Conservation (phyloP, 108 stramenopile genomes). For the Nitzschia palea region DNA sequence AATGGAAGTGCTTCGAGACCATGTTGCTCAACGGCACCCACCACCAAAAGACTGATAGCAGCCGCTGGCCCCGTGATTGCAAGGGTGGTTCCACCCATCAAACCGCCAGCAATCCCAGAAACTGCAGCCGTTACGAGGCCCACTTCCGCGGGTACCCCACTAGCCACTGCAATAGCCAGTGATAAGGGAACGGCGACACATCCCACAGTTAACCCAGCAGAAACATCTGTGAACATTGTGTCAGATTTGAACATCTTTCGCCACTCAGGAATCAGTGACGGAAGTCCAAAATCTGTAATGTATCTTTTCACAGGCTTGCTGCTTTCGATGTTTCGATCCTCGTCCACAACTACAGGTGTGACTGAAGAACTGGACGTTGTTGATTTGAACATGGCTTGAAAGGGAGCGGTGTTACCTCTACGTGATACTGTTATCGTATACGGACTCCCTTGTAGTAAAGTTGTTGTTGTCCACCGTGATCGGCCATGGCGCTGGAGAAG, state of each 20-base stretch:
- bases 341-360: background rate
- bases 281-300: conserved; percentile 14
- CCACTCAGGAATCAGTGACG: conserved; percentile 26
- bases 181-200: conserved; percentile 33
- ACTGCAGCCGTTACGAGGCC: conserved; percentile 33
- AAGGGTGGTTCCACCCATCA: conserved; percentile 32
- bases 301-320: conserved; percentile 1
- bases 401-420: background rate
- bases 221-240: conserved; percentile 32
- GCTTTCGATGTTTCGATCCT: background rate
- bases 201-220: conserved; percentile 33
- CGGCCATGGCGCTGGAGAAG: background rate
- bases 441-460: background rate
- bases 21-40: conserved; percentile 30
- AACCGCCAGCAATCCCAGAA: conserved; percentile 23
- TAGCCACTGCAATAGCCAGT: conserved; percentile 30
- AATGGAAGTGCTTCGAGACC: conserved; percentile 29
- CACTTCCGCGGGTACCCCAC: conserved; percentile 32
- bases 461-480: background rate
- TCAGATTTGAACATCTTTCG: conserved; percentile 25
- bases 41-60: conserved; percentile 25
- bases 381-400: background rate
- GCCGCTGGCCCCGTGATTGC: conserved; percentile 36
- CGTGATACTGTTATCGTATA: too few relatives aligned
- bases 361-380: background rate